Evolutionary conservation across 805 yeast genomes (phyloP).

Genomic region (Hanseniaspora singularis): DNA sequence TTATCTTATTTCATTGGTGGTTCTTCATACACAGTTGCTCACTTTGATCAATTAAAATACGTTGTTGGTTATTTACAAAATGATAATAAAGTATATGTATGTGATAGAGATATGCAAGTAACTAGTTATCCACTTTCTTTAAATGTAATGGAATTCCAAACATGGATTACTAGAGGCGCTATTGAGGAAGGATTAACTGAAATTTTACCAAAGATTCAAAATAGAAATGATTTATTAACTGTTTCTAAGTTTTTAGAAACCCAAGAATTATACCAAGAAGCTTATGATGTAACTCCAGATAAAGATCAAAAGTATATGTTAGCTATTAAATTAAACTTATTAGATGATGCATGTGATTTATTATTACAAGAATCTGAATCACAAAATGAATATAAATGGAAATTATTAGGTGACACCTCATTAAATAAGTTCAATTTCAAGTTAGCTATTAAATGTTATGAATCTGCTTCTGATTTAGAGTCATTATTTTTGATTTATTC

Average conservation of each 20-base stretch:
- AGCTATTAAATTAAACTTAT: constrained; percentile 63
- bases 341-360: constrained; percentile 58
- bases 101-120: constrained; percentile 81
- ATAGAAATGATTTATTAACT: constrained; percentile 53
- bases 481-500: constrained; percentile 73
- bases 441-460: constrained; percentile 68
- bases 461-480: constrained; percentile 67
- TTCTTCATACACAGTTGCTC: constrained; percentile 79
- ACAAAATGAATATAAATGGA: constrained; percentile 64
- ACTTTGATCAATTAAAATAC: constrained; percentile 78
- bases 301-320: constrained; percentile 84
- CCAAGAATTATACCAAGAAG: constrained; percentile 77
- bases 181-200: constrained; percentile 63
- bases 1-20: constrained; percentile 93
- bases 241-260: constrained; percentile 88
- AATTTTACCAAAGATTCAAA: constrained; percentile 46
- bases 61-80: constrained; percentile 80
- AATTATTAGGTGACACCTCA: constrained; percentile 78
- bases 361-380: constrained; percentile 36
- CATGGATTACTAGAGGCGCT: constrained; percentile 89
- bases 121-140: constrained; percentile 70
- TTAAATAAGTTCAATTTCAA: constrained; percentile 65
- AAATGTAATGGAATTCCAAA: constrained; percentile 87
- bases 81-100: constrained; percentile 78
- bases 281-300: constrained; percentile 72